Percentiles rank a stretch among this genome's conserved stretches.
Conservation (phyloP, 768 basidiomycete genomes). For the Mycena metata region DNA sequence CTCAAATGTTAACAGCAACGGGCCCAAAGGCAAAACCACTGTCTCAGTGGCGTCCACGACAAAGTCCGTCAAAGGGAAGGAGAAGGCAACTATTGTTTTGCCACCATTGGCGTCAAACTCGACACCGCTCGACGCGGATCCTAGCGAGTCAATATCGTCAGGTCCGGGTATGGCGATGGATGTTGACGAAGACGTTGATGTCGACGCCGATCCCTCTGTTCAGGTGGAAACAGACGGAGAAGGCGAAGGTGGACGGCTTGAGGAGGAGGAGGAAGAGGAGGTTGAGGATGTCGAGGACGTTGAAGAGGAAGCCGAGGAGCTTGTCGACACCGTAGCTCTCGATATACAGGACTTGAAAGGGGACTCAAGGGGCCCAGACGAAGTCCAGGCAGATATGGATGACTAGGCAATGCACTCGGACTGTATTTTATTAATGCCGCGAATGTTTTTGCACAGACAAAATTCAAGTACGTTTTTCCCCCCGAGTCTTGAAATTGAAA, state of each 20-base stretch:
- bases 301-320: conserved; percentile 56
- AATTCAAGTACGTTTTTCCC: too few species aligned
- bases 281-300: conserved; percentile 56
- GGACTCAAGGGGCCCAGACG: conserved; percentile 57
- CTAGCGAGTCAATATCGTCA: conserved; percentile 48
- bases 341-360: conserved; percentile 59
- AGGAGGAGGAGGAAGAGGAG: conserved; percentile 53
- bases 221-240: conserved; percentile 34
- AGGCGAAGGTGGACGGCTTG: conserved; percentile 43
- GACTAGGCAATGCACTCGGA: conserved; percentile 9
- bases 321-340: conserved; percentile 57
- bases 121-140: conserved; percentile 19
- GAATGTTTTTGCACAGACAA: too few species aligned
- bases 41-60: conserved; percentile 39
- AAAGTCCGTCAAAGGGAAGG: conserved; percentile 52
- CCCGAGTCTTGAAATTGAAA: too few species aligned
- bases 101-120: conserved; percentile 47
- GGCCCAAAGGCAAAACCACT: conserved; percentile 43
- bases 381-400: conserved; percentile 25
- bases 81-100: conserved; percentile 46
- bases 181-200: conserved; percentile 46
- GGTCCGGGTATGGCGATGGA: conserved; percentile 49
- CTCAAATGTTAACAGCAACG: conserved; percentile 38
- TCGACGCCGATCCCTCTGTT: conserved; percentile 46
- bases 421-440: too few species aligned